Evolutionary conservation across 31 red algal genomes (phyloP), one percentile per base, ranked within the genome.

Genomic region (Pterothamnion heteromorphum): DNA sequence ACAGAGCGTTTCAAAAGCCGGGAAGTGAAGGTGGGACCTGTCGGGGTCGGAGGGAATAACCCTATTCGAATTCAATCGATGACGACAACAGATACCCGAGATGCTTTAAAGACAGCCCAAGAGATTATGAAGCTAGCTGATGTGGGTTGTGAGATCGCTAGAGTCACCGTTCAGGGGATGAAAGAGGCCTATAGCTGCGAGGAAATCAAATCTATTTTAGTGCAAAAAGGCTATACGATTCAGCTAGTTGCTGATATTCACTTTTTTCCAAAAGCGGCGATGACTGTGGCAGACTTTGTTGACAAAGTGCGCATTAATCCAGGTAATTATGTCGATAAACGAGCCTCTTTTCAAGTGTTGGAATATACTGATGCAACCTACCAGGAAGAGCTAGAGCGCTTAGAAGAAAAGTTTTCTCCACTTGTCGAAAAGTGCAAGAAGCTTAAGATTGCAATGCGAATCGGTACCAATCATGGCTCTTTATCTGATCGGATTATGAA

Each of bases 271-370:
- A 92, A 90, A 51, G 96, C 96, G 33, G 98, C 98, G 21, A 44
- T 99, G n/a, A 96, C 97, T 90, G 98, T 97, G 31, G 95, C 98
- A 1, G 97, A 99, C 80, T 93, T 96, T 86, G 96, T 99, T 3
- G 98, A 99, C 32, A 99, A 99, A 95, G 96, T 99, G 76, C 96
- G 98, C 30, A 97, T 99, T 74, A 99, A 99, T 80, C 98, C 98
- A 24, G 98, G 98, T 27, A 44, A 95, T 41, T 99, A 99, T 57
- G 98, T 97, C 38, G 95, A 95, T 92, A 94, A 99, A 71, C 96
- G 97, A 76, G 92, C 92, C 35, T 93, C 96, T 43, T 36, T 88
- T 4, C 95, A 94, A 28, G 89, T 95, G 21, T 95, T 92, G 27
- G 98, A 99, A 90, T 99, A 99, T 84, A 96, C 92, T 4, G 35